Conservation (phyloP, 2,329 filamentous ascomycete genomes). For the Zasmidium citrigriseum region DNA sequence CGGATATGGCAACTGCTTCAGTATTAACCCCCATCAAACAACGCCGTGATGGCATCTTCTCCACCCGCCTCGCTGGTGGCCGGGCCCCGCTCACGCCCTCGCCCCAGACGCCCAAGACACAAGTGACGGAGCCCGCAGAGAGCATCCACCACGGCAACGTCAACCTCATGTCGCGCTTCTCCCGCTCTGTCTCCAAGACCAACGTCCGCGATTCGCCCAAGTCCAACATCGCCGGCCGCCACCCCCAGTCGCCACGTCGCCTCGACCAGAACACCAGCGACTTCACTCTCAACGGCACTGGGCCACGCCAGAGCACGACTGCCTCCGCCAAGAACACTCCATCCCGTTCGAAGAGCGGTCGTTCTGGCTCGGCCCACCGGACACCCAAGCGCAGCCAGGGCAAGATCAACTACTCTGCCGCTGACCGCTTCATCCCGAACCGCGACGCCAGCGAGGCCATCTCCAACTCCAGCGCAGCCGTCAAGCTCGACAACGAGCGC, state of each 20-base stretch:
- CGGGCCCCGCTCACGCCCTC: constrained; percentile 94
- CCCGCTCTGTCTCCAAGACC: constrained; percentile 66
- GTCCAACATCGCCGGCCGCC: constrained; percentile 83
- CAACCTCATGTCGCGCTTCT: constrained; percentile 77
- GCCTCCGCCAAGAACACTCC: constrained; percentile 47
- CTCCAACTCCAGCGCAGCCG: constrained; percentile 66
- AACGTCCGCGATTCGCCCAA: constrained; percentile 86
- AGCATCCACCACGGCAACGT: constrained; percentile 73
- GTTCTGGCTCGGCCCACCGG: constrained; percentile 38
- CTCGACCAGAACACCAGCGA: constrained; percentile 91
- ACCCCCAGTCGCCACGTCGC: constrained; percentile 71
- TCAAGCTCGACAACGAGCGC: constrained; percentile 81
- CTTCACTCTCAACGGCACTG: constrained; percentile 85
- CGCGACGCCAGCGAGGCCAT: constrained; percentile 86
- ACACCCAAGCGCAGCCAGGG: constrained; percentile 63
- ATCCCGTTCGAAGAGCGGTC: constrained; percentile 43
- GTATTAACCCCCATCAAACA: constrained; percentile 87
- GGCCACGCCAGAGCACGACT: constrained; percentile 47
- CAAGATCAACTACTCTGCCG: constrained; percentile 56
- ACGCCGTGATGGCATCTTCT: constrained; percentile 90
- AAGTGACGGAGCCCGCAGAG: constrained; percentile 59
- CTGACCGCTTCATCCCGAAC: constrained; percentile 96
- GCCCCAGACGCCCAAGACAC: constrained; percentile 69
- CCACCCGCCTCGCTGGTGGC: constrained; percentile 86
- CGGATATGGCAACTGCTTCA: constrained; percentile 69